Conservation (phyloP, 2,329 filamentous ascomycete species). For the Bretziella fagacearum region DNA sequence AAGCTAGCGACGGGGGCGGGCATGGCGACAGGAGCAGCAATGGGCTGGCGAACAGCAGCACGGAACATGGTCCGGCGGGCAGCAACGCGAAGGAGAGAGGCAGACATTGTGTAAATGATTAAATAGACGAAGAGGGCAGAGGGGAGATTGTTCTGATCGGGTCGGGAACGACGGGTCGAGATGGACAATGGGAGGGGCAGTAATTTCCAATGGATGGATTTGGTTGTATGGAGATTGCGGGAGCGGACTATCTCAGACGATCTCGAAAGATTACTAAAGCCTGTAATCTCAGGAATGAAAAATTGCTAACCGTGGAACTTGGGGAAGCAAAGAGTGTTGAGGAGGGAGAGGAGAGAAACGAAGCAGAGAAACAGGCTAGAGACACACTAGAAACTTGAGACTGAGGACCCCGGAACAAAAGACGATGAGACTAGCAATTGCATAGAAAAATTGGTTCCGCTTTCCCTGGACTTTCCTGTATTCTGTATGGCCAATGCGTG, state of each 20-base stretch:
- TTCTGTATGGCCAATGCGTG: constrained; percentile 13
- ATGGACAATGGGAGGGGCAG: constrained; percentile 5
- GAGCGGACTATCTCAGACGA: constrained; percentile 9
- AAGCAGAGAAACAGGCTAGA: not conserved
- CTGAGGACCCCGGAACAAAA: not conserved
- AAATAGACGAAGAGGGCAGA: constrained; percentile 12
- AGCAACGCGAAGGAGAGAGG: constrained; percentile 53
- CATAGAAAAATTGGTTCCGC: constrained; percentile 2
- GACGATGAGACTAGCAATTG: not conserved
- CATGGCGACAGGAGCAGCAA: constrained; percentile 37
- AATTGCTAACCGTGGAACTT: constrained; percentile 4
- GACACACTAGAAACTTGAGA: not conserved
- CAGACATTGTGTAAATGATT: constrained; percentile 36
- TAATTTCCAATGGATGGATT: constrained; percentile 11
- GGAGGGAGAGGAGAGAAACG: not conserved
- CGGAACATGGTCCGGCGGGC: constrained; percentile 46
- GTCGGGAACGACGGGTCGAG: constrained; percentile 1
- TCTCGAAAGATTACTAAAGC: constrained; percentile 7
- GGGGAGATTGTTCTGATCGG: constrained; percentile 17
- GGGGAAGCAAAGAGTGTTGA: not conserved
- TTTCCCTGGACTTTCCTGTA: constrained; percentile 1
- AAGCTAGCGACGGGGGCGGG: constrained; percentile 27
- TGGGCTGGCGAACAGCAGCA: constrained; percentile 44
- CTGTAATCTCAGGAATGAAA: constrained; percentile 16
- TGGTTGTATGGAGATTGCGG: constrained; percentile 9